These are phyloP conservation scores for Stromatinia cepivora DNA, from an alignment of 2,329 filamentous ascomycete genomes.

Conservation along the genomic window DNA sequence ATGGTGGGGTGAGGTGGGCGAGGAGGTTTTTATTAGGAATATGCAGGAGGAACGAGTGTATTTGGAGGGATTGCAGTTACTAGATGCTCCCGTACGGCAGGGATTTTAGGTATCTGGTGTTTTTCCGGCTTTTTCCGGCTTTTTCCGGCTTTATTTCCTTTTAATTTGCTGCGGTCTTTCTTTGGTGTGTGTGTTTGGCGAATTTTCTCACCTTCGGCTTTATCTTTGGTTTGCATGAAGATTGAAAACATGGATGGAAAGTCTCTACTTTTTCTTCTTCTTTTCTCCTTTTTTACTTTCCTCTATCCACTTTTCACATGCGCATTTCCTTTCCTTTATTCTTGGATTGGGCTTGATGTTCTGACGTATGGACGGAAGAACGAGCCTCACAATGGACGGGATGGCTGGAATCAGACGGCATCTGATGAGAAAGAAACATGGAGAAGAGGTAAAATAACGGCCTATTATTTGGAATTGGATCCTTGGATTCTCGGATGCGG, in stretches of 20 bases:
- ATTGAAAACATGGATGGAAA: too few species aligned
- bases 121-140: too few species aligned
- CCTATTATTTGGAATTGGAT: background rate
- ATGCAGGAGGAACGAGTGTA: constrained; percentile 40
- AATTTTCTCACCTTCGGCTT: background rate
- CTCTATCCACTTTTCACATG: background rate
- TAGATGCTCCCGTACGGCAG: constrained; percentile 22
- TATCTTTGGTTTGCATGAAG: too few species aligned
- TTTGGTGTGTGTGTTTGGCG: background rate
- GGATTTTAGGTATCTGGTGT: constrained; percentile 9
- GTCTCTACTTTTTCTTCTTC: too few species aligned
- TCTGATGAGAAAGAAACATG: background rate
- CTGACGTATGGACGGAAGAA: background rate
- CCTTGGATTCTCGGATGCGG: background rate
- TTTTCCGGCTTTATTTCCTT: background rate
- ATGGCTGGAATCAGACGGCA: background rate
- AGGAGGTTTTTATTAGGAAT: constrained; percentile 39
- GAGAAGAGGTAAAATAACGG: background rate
- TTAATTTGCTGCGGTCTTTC: background rate
- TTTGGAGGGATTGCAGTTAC: constrained; percentile 39
- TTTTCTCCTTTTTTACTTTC: too few species aligned
- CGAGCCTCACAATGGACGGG: background rate
- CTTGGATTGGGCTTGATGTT: background rate
- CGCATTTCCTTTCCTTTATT: background rate
- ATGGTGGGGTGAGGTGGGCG: constrained; percentile 35